Evolutionary conservation across 2,329 filamentous ascomycete species (phyloP).

Genomic region (Trichoderma endophyticum): DNA sequence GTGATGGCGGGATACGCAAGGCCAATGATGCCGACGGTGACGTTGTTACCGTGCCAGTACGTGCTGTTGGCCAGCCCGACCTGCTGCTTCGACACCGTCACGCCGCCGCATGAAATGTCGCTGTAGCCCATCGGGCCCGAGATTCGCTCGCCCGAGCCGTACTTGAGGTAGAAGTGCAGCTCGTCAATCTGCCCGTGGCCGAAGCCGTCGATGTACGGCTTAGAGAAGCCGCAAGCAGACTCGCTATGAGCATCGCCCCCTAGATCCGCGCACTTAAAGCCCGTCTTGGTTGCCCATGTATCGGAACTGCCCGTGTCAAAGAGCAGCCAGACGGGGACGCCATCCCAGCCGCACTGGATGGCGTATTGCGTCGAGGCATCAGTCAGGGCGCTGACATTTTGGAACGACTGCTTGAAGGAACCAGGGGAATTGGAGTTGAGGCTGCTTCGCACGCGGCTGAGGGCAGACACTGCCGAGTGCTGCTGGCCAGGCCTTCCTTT

Average conservation of each 20-base stretch:
- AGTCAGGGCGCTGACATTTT: slow-evolving; percentile 39
- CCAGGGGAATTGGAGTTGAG: slow-evolving; percentile 17
- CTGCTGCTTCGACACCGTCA: slow-evolving; percentile 45
- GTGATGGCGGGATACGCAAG: slow-evolving; percentile 51
- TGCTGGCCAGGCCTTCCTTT: slow-evolving; percentile 22
- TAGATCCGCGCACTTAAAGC: slow-evolving; percentile 43
- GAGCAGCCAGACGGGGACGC: slow-evolving; percentile 39
- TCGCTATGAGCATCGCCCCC: slow-evolving; percentile 31
- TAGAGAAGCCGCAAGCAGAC: slow-evolving; percentile 41
- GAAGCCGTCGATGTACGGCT: slow-evolving; percentile 39
- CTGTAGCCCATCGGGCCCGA: slow-evolving; percentile 46
- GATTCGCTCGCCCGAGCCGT: slow-evolving; percentile 48
- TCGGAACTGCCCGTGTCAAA: slow-evolving; percentile 53
- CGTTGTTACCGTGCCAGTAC: slow-evolving; percentile 51
- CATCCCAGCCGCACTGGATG: slow-evolving; percentile 41
- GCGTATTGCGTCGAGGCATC: slow-evolving; percentile 42
- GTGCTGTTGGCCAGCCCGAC: slow-evolving; percentile 49
- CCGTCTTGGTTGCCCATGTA: slow-evolving; percentile 44
- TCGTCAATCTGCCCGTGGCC: slow-evolving; percentile 37
- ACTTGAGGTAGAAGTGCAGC: slow-evolving; percentile 46
- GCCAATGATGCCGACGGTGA: slow-evolving; percentile 50
- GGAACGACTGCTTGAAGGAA: slow-evolving; percentile 27
- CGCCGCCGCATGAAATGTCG: slow-evolving; percentile 45
- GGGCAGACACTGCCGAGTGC: slow-evolving; percentile 31
- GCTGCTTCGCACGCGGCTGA: slow-evolving; percentile 26